These are phyloP conservation scores for Fomitopsis pulvina DNA, from an alignment of 768 basidiomycete species.

Conservation along the genomic window DNA sequence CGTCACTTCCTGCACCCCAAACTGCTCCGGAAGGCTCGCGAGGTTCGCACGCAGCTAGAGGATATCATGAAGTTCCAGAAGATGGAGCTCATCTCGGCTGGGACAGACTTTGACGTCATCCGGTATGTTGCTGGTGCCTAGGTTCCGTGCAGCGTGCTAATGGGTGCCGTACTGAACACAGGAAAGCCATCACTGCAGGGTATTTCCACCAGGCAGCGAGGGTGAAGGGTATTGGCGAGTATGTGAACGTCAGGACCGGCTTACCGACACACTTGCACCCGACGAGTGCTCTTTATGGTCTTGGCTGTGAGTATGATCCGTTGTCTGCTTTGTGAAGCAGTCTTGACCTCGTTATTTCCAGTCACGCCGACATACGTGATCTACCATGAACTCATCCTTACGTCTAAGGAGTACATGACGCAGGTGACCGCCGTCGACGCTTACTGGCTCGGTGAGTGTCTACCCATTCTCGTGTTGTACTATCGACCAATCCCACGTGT, in stretches of 20 bases:
- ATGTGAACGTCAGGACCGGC: constrained; percentile 93
- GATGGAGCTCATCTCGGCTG: constrained; percentile 86
- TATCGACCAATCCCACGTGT: constrained; percentile 7
- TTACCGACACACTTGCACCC: constrained; percentile 95
- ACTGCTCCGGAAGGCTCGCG: constrained; percentile 87
- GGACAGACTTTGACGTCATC: constrained; percentile 92
- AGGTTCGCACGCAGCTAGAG: constrained; percentile 92
- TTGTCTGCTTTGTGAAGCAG: not conserved
- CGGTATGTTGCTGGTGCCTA: constrained; percentile 36
- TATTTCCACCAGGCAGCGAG: constrained; percentile 99
- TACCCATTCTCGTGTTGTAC: not conserved
- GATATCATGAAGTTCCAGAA: constrained; percentile 99
- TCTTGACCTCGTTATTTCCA: constrained; percentile 23
- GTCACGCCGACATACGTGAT: constrained; percentile 96
- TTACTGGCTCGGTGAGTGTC: constrained; percentile 83
- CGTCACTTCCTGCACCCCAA: constrained; percentile 97
- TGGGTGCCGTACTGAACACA: constrained; percentile 21
- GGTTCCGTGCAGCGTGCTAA: not conserved
- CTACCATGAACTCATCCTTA: constrained; percentile 93
- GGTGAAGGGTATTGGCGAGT: constrained; percentile 98
- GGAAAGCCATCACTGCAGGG: constrained; percentile 95
- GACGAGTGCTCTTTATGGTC: constrained; percentile 91
- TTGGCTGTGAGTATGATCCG: constrained; percentile 67
- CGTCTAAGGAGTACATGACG: constrained; percentile 98
- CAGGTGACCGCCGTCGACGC: constrained; percentile 98